A percentile compares a stretch with the other conserved stretches of the same genome.
Conservation (phyloP, 768 basidiomycete genomes). For the Pisolithus albus region DNA sequence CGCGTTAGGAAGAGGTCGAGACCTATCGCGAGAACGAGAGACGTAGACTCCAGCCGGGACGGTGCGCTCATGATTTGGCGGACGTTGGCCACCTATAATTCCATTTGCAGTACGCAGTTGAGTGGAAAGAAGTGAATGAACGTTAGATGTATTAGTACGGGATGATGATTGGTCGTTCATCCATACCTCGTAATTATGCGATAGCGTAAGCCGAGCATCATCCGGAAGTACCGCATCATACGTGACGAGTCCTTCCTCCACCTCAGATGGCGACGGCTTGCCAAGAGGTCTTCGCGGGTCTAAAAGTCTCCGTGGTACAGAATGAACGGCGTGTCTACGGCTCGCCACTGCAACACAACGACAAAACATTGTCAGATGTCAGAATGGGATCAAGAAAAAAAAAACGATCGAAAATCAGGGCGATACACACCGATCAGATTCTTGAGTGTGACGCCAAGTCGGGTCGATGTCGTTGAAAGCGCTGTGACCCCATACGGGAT, state of each 20-base stretch:
- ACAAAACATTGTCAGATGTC: not conserved
- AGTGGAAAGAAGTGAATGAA: too few species aligned
- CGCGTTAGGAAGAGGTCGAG: constrained; percentile 86
- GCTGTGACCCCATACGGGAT: constrained; percentile 65
- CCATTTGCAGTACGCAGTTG: too few species aligned
- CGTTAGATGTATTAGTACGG: too few species aligned
- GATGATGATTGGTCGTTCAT: too few species aligned
- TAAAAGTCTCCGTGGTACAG: constrained; percentile 64
- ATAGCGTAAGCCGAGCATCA: constrained; percentile 54
- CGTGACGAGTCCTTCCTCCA: constrained; percentile 78
- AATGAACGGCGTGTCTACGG: constrained; percentile 62
- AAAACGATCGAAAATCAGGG: not conserved
- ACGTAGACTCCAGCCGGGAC: constrained; percentile 86
- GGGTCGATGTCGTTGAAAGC: constrained; percentile 71
- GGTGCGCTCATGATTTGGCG: constrained; percentile 69
- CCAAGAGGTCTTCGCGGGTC: constrained; percentile 76
- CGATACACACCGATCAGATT: constrained; percentile 74
- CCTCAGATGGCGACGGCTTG: constrained; percentile 70
- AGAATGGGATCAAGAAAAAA: not conserved
- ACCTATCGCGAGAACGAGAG: constrained; percentile 79
- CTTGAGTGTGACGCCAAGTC: constrained; percentile 81
- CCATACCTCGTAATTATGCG: constrained; percentile 50
- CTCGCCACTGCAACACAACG: constrained; percentile 56
- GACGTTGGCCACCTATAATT: too few species aligned
- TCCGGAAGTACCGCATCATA: constrained; percentile 77